Evolutionary conservation across 495 filamentous ascomycete genomes (phyloP).

Genomic region (Aspergillus affinis): DNA sequence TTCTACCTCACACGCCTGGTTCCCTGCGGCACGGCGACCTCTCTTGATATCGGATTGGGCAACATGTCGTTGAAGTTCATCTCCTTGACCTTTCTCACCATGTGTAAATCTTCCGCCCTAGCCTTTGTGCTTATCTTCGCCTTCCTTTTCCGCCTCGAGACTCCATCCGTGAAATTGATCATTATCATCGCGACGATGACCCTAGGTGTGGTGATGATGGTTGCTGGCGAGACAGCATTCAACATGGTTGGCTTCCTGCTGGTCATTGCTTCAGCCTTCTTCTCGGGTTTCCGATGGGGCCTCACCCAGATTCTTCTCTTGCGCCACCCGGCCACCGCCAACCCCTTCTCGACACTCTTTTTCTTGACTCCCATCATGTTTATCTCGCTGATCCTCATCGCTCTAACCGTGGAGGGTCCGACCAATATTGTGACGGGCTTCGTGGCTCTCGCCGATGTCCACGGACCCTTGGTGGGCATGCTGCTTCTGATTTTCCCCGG

Average conservation of each 20-base stretch:
- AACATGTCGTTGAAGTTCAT: slow-evolving; percentile 97
- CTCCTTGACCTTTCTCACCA: slow-evolving; percentile 95
- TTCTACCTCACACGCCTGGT: slow-evolving; percentile 93
- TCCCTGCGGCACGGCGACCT: slow-evolving; percentile 90
- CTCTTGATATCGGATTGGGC: slow-evolving; percentile 92
- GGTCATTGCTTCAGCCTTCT: slow-evolving; percentile 88
- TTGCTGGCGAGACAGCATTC: slow-evolving; percentile 93
- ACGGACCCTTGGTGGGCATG: slow-evolving; percentile 59
- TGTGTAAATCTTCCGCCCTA: slow-evolving; percentile 98
- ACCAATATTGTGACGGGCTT: slow-evolving; percentile 62
- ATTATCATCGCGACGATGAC: slow-evolving; percentile 93
- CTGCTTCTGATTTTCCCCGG: slow-evolving; percentile 85
- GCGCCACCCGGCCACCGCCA: slow-evolving; percentile 90
- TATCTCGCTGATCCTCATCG: slow-evolving; percentile 71
- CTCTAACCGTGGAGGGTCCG: slow-evolving; percentile 83
- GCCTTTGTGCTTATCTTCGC: slow-evolving; percentile 96
- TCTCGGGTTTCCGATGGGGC: slow-evolving; percentile 96
- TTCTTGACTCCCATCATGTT: slow-evolving; percentile 98
- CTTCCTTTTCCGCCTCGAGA: slow-evolving; percentile 90
- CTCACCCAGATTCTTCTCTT: slow-evolving; percentile 95
- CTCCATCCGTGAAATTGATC: slow-evolving; percentile 79
- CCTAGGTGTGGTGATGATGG: slow-evolving; percentile 96
- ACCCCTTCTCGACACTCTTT: slow-evolving; percentile 96
- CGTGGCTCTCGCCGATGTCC: slow-evolving; percentile 56
- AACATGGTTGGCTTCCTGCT: slow-evolving; percentile 83